Evolutionary conservation across 768 basidiomycete species (phyloP), one percentile per base, ranked within the genome.

Genomic region (Collybia sordida): DNA sequence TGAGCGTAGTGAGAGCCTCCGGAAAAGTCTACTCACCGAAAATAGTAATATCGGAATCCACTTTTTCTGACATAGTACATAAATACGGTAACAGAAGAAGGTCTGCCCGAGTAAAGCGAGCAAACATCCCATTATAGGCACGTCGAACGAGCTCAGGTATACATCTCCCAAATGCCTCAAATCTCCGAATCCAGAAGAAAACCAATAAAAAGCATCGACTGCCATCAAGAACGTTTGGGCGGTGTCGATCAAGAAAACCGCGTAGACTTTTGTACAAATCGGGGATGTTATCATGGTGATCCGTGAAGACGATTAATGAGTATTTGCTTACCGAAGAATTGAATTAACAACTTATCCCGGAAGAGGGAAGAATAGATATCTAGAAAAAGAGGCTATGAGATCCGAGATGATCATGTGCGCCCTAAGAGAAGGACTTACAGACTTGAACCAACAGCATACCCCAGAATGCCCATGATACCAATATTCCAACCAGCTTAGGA

Each of bases 1-100:
- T n/a, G n/a, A n/a, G n/a, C n/a, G n/a, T n/a, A n/a, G n/a, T n/a
- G n/a, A n/a, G n/a, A 3, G 11, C 3, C 11, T 14, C 31, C 11
- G 14, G 14, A 31, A 12, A 31, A 11, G 3, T 31, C n/a, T n/a
- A 11, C 11, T 31, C 11, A 31, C 31, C 31, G 11, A 7, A 11
- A 31, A 12, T 14, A 31, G 14, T 11, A 31, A 31, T 6, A 31
- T 12, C 31, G 31, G 31, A 3, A 31, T 12, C 31, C 9, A 12
- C 31, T 31, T 31, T 15, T 17, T 46, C 25, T 52, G 46, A 7
- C 43, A 52, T 6, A 58, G 42, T 22, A 46, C 34, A 46, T 50
- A 58, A 14, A 58, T 58, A 19, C 56, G 56, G 31, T 55, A 58
- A 34, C 53, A 54, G 44, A 58, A 54, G 40, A 58, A 58, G 4